Conservation (phyloP, 2,329 filamentous ascomycete genomes). For the Penicillium nordicum region DNA sequence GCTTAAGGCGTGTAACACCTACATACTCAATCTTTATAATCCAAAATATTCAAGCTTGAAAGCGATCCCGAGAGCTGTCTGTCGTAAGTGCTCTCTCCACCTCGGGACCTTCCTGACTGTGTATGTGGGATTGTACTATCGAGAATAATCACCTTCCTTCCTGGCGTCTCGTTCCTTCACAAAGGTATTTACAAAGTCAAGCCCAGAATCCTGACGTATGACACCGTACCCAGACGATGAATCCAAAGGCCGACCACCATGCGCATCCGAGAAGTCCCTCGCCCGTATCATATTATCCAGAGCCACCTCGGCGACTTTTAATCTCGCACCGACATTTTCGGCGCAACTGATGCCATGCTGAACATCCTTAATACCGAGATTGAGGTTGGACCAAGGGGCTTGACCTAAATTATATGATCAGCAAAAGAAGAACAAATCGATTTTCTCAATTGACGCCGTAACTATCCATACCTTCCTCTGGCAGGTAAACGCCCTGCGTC, state of each 20-base stretch:
- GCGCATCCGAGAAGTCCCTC: conserved; percentile 34
- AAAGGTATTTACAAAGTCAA: conserved; percentile 45
- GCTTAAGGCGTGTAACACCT: background rate
- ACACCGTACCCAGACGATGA: conserved; percentile 53
- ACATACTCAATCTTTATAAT: background rate
- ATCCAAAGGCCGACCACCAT: conserved; percentile 42
- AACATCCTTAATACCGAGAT: conserved; percentile 52
- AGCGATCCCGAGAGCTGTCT: background rate
- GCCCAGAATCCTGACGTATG: conserved; percentile 43
- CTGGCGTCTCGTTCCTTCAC: conserved; percentile 22
- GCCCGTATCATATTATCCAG: conserved; percentile 46
- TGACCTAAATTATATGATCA: background rate
- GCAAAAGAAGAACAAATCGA: background rate
- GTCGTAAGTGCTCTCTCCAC: background rate
- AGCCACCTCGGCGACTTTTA: conserved; percentile 46
- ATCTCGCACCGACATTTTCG: conserved; percentile 35
- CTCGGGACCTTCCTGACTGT: background rate
- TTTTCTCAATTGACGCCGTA: background rate
- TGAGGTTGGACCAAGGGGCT: conserved; percentile 48
- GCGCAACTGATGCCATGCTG: conserved; percentile 49
- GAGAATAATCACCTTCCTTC: background rate
- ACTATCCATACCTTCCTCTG: conserved; percentile 20
- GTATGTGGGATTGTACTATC: background rate
- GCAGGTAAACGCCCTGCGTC: conserved; percentile 28
- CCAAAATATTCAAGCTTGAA: background rate